Conservation (phyloP, 1,139 yeast species). For the Nematodospora anomalae region DNA sequence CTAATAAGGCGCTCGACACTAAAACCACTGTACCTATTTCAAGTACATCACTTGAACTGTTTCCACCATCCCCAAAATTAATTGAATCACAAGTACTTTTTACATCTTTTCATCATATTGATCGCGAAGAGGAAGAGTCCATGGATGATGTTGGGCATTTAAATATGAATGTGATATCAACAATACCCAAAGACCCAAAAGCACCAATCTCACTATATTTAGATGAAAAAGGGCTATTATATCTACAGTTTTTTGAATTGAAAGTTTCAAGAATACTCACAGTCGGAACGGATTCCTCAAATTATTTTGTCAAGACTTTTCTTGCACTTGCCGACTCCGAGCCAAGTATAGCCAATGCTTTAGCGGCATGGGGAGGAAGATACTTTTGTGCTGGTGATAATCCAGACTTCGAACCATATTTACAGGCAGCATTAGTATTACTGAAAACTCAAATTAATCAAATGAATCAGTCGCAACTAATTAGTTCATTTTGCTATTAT, state of each 20-base stretch:
- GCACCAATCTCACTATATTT: neutral
- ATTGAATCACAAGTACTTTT: neutral
- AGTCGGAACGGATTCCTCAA: conserved; percentile 2
- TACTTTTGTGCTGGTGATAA: conserved; percentile 10
- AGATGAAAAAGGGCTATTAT: conserved; percentile 4
- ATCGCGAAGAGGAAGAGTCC: conserved; percentile 8
- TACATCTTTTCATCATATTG: neutral
- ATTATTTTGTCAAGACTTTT: conserved; percentile 3
- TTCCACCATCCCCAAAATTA: neutral
- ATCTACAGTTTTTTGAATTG: conserved; percentile 4
- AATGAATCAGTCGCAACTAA: neutral
- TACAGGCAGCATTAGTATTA: neutral
- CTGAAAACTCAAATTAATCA: neutral
- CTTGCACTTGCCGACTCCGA: conserved; percentile 1
- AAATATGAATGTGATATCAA: conserved; percentile 10
- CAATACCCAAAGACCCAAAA: neutral
- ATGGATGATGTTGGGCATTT: conserved; percentile 14
- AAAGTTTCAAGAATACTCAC: conserved; percentile 4
- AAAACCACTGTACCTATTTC: too few relatives aligned
- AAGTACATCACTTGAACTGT: neutral
- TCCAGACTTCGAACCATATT: neutral
- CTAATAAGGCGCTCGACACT: too few relatives aligned
- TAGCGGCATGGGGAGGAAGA: conserved; percentile 10
- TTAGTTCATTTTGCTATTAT: conserved; percentile 4
- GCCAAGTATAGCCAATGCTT: conserved; percentile 6